These are phyloP conservation scores for Bruguiera sexangula DNA, from an alignment of 345 rosid genomes.

Conservation along the genomic window DNA sequence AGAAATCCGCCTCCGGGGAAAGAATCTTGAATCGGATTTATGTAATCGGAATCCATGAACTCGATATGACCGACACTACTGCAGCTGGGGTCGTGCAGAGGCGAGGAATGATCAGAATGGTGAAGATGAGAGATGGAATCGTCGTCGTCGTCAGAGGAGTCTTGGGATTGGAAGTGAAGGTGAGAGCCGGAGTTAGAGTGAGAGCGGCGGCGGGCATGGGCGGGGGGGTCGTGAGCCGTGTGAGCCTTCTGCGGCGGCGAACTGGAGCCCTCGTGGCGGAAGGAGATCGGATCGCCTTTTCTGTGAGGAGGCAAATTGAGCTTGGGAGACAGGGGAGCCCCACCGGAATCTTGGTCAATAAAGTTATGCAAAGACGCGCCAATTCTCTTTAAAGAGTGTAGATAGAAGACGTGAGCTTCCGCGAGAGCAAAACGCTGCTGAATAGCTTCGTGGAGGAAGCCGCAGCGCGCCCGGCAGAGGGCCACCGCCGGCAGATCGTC, in stretches of 20 bases:
- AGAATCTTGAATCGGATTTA: slow-evolving; percentile 28
- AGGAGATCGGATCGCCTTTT: slow-evolving; percentile 33
- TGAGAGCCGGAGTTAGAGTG: slow-evolving; percentile 66
- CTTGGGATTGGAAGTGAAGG: slow-evolving; percentile 46
- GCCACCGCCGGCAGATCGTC: slow-evolving; percentile 96
- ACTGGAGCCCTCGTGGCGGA: slow-evolving; percentile 2
- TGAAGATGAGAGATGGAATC: slow-evolving; percentile 26
- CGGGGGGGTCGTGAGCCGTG: background rate
- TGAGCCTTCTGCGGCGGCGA: slow-evolving; percentile 12
- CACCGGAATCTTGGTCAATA: slow-evolving; percentile 31
- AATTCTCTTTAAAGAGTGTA: slow-evolving; percentile 44
- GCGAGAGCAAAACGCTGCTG: slow-evolving; percentile 72
- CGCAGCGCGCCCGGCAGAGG: slow-evolving; percentile 78
- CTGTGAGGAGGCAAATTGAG: slow-evolving; percentile 48
- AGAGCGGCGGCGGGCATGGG: slow-evolving; percentile 20
- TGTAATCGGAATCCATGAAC: slow-evolving; percentile 21
- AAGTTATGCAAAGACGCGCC: slow-evolving; percentile 56
- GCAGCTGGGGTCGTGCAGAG: slow-evolving; percentile 33
- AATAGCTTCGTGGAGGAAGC: slow-evolving; percentile 64
- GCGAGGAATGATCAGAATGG: slow-evolving; percentile 52
- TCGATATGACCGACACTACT: slow-evolving; percentile 16
- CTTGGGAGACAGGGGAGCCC: slow-evolving; percentile 34
- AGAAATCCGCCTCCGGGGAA: slow-evolving; percentile 40
- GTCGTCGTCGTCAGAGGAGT: slow-evolving; percentile 15
- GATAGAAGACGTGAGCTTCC: slow-evolving; percentile 64